Evolutionary conservation across 23 red algal genomes (phyloP).

Genomic region (Cyanidium caldarium): DNA sequence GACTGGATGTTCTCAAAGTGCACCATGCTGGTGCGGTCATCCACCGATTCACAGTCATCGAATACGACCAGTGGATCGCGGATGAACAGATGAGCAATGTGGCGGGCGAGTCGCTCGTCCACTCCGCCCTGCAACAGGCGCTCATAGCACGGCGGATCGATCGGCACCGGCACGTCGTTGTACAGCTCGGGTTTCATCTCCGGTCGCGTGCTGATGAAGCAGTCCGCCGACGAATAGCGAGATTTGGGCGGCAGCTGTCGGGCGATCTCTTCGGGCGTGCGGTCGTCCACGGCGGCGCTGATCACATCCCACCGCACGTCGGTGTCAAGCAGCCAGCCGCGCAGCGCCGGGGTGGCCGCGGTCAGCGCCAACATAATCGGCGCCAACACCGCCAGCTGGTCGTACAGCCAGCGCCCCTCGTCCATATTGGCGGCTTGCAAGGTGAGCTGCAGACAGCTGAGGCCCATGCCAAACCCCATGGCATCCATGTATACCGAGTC

Average conservation of each 20-base stretch:
- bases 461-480: slow-evolving; percentile 94
- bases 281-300: slow-evolving; percentile 71
- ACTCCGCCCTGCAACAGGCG: slow-evolving; percentile 38
- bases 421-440: slow-evolving; percentile 67
- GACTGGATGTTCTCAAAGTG: slow-evolving; percentile 99
- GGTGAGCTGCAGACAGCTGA: slow-evolving; percentile 82
- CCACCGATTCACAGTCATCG: slow-evolving; percentile 37
- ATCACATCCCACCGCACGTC: slow-evolving; percentile 86
- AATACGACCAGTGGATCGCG: slow-evolving; percentile 91
- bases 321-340: slow-evolving; percentile 62
- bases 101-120: slow-evolving; percentile 72
- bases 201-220: slow-evolving; percentile 40
- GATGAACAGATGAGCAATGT: slow-evolving; percentile 91
- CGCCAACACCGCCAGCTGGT: slow-evolving; percentile 92
- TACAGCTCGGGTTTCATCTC: slow-evolving; percentile 52
- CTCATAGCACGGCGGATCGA: slow-evolving; percentile 43
- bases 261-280: slow-evolving; percentile 36
- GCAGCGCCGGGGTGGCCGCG: slow-evolving; percentile 65
- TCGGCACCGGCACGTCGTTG: slow-evolving; percentile 62
- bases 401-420: slow-evolving; percentile 85
- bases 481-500: slow-evolving; percentile 79
- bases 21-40: slow-evolving; percentile 36
- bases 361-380: slow-evolving; percentile 94
- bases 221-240: slow-evolving; percentile 83
- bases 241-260: slow-evolving; percentile 43